phyloP scores from a whole-genome alignment of 805 yeast species.

The Yamadazyma scolyti region DNA sequence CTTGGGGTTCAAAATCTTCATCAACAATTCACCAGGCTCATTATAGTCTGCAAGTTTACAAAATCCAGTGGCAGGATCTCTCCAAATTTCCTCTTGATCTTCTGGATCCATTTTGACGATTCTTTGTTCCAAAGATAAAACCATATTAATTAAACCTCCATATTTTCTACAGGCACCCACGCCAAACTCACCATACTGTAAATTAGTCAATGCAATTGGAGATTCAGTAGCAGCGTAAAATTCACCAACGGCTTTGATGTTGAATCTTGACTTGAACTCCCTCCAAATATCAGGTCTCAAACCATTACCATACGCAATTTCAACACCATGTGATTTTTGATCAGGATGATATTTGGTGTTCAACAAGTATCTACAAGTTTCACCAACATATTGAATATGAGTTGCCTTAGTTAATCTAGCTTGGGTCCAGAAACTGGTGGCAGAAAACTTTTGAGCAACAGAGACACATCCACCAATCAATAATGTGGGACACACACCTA shows the following conservation, averaged over 20 bases:
- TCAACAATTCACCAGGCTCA: conserved; percentile 86
- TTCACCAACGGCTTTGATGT: conserved; percentile 75
- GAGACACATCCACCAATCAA: conserved; percentile 71
- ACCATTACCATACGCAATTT: conserved; percentile 87
- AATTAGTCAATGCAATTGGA: conserved; percentile 81
- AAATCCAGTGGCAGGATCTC: conserved; percentile 62
- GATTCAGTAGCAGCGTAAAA: conserved; percentile 93
- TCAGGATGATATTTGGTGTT: conserved; percentile 63
- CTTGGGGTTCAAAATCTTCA: conserved; percentile 62
- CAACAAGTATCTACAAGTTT: conserved; percentile 81
- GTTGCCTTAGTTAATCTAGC: conserved; percentile 68
- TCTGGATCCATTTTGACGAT: conserved; percentile 76
- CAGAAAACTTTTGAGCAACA: conserved; percentile 76
- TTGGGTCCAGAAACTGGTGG: conserved; percentile 87
- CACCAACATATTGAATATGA: conserved; percentile 91
- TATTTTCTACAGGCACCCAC: conserved; percentile 86
- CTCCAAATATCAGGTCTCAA: conserved; percentile 85
- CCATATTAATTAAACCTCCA: conserved; percentile 54
- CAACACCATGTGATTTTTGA: conserved; percentile 58
- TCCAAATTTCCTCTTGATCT: conserved; percentile 66
- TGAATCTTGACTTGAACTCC: conserved; percentile 72
- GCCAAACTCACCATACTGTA: conserved; percentile 75
- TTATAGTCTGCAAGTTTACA: conserved; percentile 50
- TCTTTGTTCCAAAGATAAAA: conserved; percentile 51
- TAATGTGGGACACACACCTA: conserved; percentile 73